A percentile compares a stretch with the other conserved stretches of the same genome.
These are phyloP conservation scores for Thelonectria rubi DNA, from an alignment of 2,329 filamentous ascomycete species.

Conservation along the genomic window DNA sequence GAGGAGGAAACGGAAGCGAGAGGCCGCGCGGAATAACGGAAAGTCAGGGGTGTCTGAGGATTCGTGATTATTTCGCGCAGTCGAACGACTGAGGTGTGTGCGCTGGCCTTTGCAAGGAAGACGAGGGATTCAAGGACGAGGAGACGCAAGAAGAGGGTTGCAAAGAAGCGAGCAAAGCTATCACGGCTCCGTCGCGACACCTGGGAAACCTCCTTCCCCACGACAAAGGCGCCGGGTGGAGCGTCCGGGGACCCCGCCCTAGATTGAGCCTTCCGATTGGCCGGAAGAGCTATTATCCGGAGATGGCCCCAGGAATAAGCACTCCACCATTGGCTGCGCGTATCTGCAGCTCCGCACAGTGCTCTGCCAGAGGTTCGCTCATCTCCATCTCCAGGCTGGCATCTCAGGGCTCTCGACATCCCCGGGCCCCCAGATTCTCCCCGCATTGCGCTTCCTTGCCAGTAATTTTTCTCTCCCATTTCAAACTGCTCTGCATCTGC, in stretches of 20 bases:
- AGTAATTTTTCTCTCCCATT: constrained; percentile 18
- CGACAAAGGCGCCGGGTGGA: constrained; percentile 21
- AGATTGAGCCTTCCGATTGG: constrained; percentile 27
- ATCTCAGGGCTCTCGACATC: constrained; percentile 31
- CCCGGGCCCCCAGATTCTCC: constrained; percentile 41
- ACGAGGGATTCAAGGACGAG: constrained; percentile 4
- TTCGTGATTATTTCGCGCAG: constrained; percentile 13
- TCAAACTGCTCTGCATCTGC: constrained; percentile 21
- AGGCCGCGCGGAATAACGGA: constrained; percentile 9
- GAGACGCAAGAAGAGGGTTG: constrained; percentile 8
- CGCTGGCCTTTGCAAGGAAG: constrained; percentile 3
- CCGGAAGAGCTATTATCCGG: constrained; percentile 40
- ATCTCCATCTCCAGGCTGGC: constrained; percentile 26
- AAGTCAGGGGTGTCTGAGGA: constrained; percentile 1
- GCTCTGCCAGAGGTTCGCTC: constrained; percentile 1
- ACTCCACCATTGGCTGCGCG: constrained; percentile 17
- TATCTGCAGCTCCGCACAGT: neutral
- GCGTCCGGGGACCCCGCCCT: constrained; percentile 24
- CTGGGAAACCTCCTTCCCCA: constrained; percentile 24
- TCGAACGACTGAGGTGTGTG: constrained; percentile 13
- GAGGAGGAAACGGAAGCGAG: neutral
- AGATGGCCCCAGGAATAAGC: constrained; percentile 31
- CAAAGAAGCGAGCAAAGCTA: constrained; percentile 14
- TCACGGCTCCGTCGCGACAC: constrained; percentile 10
- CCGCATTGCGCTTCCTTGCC: constrained; percentile 35